Evolutionary conservation across 495 filamentous ascomycete species (phyloP).

Genomic region (Penicillium paradoxum): DNA sequence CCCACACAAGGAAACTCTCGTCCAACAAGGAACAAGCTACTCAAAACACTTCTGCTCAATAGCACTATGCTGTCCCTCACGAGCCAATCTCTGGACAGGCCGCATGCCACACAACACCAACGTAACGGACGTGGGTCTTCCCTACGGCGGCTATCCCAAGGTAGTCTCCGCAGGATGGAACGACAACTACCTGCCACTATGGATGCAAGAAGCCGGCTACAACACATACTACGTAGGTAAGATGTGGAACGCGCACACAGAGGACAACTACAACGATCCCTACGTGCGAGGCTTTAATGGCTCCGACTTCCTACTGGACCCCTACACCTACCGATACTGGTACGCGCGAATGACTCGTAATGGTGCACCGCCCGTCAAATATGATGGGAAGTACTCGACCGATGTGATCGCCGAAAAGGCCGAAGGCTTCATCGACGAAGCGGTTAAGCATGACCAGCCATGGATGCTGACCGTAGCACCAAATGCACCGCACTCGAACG

Average conservation of each 20-base stretch:
- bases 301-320: conserved; percentile 61
- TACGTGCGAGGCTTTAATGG: conserved; percentile 49
- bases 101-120: conserved; percentile 39
- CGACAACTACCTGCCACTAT: conserved; percentile 59
- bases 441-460: conserved; percentile 41
- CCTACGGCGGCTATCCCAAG: conserved; percentile 62
- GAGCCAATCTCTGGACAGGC: conserved; percentile 47
- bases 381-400: conserved; percentile 51
- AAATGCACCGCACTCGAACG: conserved; percentile 53
- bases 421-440: conserved; percentile 53
- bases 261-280: conserved; percentile 53
- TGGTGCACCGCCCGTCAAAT: conserved; percentile 42
- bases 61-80: conserved; percentile 51
- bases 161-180: conserved; percentile 58
- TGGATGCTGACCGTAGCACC: conserved; percentile 65
- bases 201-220: conserved; percentile 63
- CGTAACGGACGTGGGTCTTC: conserved; percentile 58
- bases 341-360: conserved; percentile 58
- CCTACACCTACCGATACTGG: conserved; percentile 63
- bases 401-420: conserved; percentile 60
- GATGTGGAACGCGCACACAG: conserved; percentile 58
- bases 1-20: conserved; percentile 27
- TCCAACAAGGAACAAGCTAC: conserved; percentile 24
- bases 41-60: conserved; percentile 51
- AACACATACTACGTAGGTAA: conserved; percentile 69